Base-by-base conservation (phyloP, 73 alveolate genomes). In the Uronychia binucleata region DNA sequence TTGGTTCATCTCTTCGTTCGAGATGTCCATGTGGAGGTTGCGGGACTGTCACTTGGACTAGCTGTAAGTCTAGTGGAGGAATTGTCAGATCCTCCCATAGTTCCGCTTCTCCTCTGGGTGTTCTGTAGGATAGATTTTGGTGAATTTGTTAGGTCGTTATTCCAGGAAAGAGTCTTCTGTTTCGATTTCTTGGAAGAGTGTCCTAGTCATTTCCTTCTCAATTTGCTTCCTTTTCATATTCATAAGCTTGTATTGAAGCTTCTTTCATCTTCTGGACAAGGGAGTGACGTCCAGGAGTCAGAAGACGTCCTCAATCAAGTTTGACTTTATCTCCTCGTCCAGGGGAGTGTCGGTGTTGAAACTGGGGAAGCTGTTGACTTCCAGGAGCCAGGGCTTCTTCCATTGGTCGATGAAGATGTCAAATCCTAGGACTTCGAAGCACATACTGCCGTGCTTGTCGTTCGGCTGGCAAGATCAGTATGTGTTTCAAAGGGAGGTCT, bases 331-430 rank as follows among this genome's bases (percentile, higher is more conserved):
- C 5, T 5, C 67, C 19, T 46, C 67, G 19, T 46, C 67, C 67
- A 46, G 67, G 19, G 67, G 67, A 19, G 67, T 57, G 76, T 74
- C 28, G 29, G 78, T 86, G 31, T 86, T 86, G 30, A 86, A 34
- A 0, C 83, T 46, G 0, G 92, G 92, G 33, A 76, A 86, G 74
- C 78, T 86, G 32, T 86, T 86, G 11, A 86, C 78, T 59, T 86
- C 92, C 30, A 86, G 58, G 27, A 86, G 76, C 92, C 92, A 86
- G 0, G 92, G 87, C 78, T 86, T 86, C 26, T 76, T 1, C 1
- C 78, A 31, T 1, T 59, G 57, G 74, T 86, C 92, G 26, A 86
- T 79, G 74, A 86, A 78, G 30, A 86, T 34, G 75, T 86, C 92
- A 79, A 86, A 78, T 30, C 92, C 92, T 1, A 78, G 78, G 1